phyloP scores from a whole-genome alignment of 2,329 filamentous ascomycete species.

The Ramichloridium luteum region DNA sequence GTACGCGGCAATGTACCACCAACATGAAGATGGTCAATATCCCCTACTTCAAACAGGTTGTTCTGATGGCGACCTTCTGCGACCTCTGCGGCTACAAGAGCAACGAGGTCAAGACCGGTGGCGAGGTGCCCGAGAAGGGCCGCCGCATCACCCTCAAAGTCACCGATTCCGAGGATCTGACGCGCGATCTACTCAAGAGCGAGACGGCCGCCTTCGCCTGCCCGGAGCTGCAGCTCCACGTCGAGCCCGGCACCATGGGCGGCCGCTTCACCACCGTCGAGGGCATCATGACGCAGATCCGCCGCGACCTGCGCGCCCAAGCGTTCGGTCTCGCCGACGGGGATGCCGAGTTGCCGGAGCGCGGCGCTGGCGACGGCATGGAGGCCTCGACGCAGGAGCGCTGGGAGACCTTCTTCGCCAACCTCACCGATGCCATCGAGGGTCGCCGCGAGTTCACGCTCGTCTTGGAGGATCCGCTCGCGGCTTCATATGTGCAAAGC shows the following conservation, averaged over 20 bases:
- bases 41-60: constrained; percentile 93
- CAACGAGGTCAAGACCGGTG: constrained; percentile 96
- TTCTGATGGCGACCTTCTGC: constrained; percentile 90
- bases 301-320: constrained; percentile 73
- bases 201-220: constrained; percentile 82
- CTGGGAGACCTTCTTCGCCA: constrained; percentile 73
- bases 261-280: constrained; percentile 96
- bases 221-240: constrained; percentile 72
- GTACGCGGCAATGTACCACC: constrained; percentile 71
- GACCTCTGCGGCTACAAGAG: constrained; percentile 80
- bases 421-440: constrained; percentile 63
- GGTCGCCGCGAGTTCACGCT: constrained; percentile 73
- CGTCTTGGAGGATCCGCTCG: constrained; percentile 75
- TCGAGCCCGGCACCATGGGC: constrained; percentile 87
- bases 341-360: constrained; percentile 24
- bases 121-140: constrained; percentile 76
- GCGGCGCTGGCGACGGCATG: constrained; percentile 63
- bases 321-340: constrained; percentile 66
- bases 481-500: constrained; percentile 88
- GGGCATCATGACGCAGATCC: constrained; percentile 81
- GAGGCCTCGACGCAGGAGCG: constrained; percentile 48
- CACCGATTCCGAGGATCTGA: constrained; percentile 58
- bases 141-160: constrained; percentile 71
- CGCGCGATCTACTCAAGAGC: constrained; percentile 88
- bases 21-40: constrained; percentile 99